A percentile compares a stretch with the other conserved stretches of the same genome.
Evolutionary conservation across 2,329 filamentous ascomycete genomes (phyloP).

Genomic region (Botrytis medusae): DNA sequence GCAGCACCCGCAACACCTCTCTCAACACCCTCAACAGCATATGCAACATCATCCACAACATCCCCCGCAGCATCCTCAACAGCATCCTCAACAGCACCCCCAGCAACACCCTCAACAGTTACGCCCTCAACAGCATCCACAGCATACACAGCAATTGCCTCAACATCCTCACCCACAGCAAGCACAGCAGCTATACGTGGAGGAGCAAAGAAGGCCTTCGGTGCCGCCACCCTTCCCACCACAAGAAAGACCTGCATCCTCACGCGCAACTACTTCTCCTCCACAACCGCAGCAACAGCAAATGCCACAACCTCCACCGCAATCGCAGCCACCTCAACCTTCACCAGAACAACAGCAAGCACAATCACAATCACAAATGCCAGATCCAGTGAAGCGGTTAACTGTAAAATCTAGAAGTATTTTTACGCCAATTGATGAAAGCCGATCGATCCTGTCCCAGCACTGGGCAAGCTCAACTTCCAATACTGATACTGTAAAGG

Average conservation of each 20-base stretch:
- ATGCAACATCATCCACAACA: slow-evolving; percentile 49
- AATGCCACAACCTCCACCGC: slow-evolving; percentile 51
- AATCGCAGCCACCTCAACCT: slow-evolving; percentile 41
- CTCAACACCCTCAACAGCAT: slow-evolving; percentile 42
- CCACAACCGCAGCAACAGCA: slow-evolving; percentile 59
- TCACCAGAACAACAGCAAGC: slow-evolving; percentile 46
- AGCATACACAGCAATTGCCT: slow-evolving; percentile 40
- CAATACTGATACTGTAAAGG: slow-evolving; percentile 39
- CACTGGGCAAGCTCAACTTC: slow-evolving; percentile 69
- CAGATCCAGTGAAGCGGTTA: slow-evolving; percentile 51
- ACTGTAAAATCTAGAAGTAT: slow-evolving; percentile 68
- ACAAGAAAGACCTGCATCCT: slow-evolving; percentile 52
- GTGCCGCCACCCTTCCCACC: slow-evolving; percentile 68
- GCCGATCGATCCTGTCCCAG: slow-evolving; percentile 81
- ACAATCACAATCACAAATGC: slow-evolving; percentile 51
- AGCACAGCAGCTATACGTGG: slow-evolving; percentile 68
- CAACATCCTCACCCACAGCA: slow-evolving; percentile 48
- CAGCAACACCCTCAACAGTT: slow-evolving; percentile 34
- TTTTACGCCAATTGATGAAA: slow-evolving; percentile 95
- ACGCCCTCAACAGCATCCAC: slow-evolving; percentile 21
- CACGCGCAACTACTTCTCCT: slow-evolving; percentile 52
- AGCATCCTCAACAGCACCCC: slow-evolving; percentile 34
- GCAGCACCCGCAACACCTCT: slow-evolving; percentile 35
- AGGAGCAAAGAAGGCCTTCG: slow-evolving; percentile 73
- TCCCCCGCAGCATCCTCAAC: slow-evolving; percentile 39